Base-by-base conservation (phyloP, 1,139 yeast species). In the Lodderomyces parapsilosis region DNA sequence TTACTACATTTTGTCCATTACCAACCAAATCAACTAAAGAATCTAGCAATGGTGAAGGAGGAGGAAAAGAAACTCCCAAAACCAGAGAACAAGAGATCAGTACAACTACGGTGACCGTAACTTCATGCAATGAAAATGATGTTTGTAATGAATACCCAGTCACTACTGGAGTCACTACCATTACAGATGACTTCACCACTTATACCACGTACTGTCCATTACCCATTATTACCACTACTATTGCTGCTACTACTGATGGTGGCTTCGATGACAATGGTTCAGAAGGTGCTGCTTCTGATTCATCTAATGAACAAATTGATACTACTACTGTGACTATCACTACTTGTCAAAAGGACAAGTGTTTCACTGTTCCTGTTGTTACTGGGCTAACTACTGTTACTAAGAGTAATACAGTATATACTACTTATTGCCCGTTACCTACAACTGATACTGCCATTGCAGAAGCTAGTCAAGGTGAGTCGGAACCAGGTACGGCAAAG, bases 301-400 rank as follows among this genome's bases (percentile, higher is more conserved):
- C 5, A 20, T 20, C 63, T 49, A 56, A 50, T 36, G 58, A 65
- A 46, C 55, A 54, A 41, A 59, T 59, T 40, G 53, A 52, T 23
- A 52, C 63, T 39, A 56, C 60, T 22, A 63, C 71, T 49, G 65
- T 71, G 45, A 76, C 82, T 57, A 63, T 76, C 61, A 76, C 81
- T 48, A 68, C 76, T 35, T 77, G 83, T 64, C 49, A 54, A 20
- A 58, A 63, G 53, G 39, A 62, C 57, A 57, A 47, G 30, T 71
- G 75, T 51, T 39, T 57, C 31, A 51, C 55, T 30, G 51, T 52
- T 30, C 59, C 63, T 5, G 57, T 52, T 37, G 67, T 76, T 44
- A 68, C 76, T 32, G 74, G 73, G 49, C 47, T 68, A 27, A 63
- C 72, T 41, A 58, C 65, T 33, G 57, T 63, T 46, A 66, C 71